A percentile compares a stretch with the other conserved stretches of the same genome.
Evolutionary conservation across 2,329 filamentous ascomycete species (phyloP).

Genomic region (Trichophyton mentagrophytes): DNA sequence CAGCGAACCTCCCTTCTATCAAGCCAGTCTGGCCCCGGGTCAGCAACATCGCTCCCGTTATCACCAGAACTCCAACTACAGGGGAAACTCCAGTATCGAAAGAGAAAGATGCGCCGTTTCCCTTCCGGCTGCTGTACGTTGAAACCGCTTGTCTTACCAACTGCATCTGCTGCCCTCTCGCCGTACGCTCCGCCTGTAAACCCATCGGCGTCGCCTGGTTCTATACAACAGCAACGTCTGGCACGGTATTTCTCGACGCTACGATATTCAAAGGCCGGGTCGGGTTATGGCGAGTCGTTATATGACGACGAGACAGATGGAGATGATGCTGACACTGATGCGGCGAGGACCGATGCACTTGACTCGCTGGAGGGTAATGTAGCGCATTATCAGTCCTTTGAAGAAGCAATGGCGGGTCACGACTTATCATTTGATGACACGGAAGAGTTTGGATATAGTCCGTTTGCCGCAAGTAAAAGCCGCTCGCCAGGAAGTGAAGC

Average conservation of each 20-base stretch:
- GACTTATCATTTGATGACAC: constrained; percentile 7
- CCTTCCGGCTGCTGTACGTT: constrained; percentile 24
- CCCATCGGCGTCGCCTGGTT: background rate
- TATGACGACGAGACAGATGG: constrained; percentile 18
- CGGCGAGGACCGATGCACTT: constrained; percentile 20
- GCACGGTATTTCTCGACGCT: background rate
- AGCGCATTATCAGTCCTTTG: constrained; percentile 17
- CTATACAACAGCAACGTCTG: background rate
- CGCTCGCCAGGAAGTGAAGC: background rate
- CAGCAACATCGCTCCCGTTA: constrained; percentile 16
- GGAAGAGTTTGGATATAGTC: background rate
- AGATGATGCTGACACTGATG: background rate
- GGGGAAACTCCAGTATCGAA: constrained; percentile 14
- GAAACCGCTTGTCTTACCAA: constrained; percentile 24
- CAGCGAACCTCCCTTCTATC: constrained; percentile 19
- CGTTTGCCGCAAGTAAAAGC: background rate
- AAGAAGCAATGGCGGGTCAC: constrained; percentile 15
- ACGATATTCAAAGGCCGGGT: constrained; percentile 6
- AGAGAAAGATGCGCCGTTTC: constrained; percentile 24
- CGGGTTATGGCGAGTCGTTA: constrained; percentile 12
- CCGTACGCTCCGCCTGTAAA: constrained; percentile 6
- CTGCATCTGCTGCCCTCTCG: constrained; percentile 8
- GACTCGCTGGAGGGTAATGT: constrained; percentile 22
- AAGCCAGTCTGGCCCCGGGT: constrained; percentile 11
- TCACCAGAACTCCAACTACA: constrained; percentile 15